Evolutionary conservation across 441 rosid species (phyloP), one percentile per base, ranked within the genome.

Genomic region (Arabidopsis lyrata): DNA sequence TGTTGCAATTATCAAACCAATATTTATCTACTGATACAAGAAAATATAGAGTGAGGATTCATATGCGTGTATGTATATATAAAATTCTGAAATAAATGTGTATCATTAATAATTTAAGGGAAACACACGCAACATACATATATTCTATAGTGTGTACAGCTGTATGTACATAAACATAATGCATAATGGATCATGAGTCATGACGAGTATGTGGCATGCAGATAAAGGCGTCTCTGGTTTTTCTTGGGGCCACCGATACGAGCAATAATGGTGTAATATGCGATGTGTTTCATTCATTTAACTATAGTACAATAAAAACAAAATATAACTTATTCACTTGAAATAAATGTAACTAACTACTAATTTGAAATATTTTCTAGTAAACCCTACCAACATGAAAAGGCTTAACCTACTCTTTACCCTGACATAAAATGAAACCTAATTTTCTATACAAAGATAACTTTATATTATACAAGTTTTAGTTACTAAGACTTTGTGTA

Each of bases 151-250:
- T 57, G 56, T 38, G 44, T 56, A 58, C 73, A 74, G 73, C 78
- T 74, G 67, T 60, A 67, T 41, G 49, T 14, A 34, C 55, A 50
- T 42, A 60, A 67, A 67, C 73, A 74, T 59, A 50, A 66, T 67
- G 55, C 73, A 32, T 56, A 42, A 57, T 75, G 68, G 78, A 67
- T 75, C 56, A 68, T 60, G 74, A 61, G 59, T 75, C 56, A 68
- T 60, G 74, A 61, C 41, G 49, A 75, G 64, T 24, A 68, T 67
- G 78, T 75, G 78, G 24, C 73, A 75, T 74, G 66, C 72, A 65
- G 49, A 68, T 42, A 75, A 68, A 68, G 58, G 63, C n/a, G 5
- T 59, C 20, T 65, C 61, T 58, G 47, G 29, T 39, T 64, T 56
- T 60, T 32, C 31, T 39, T 65, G 65, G 72, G 78, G 55, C 73